Base-by-base conservation (phyloP, 2,329 filamentous ascomycete genomes). In the Alternaria brassicicola region DNA sequence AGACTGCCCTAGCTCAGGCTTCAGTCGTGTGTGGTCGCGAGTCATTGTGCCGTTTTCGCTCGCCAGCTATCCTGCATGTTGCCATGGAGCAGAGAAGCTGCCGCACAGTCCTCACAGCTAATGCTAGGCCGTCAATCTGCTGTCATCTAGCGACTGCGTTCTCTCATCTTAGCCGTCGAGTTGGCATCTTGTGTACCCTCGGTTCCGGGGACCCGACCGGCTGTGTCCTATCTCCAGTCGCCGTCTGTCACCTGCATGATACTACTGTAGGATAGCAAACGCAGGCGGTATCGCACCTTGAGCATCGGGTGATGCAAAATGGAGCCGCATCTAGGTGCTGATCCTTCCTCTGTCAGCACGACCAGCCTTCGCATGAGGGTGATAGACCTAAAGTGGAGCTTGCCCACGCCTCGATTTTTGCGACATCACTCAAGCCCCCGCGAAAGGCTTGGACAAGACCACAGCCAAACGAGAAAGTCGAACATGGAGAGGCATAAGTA, bases 281-380 rank as follows among this genome's bases (percentile, higher is more conserved):
- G 58, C 50, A 46, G 23, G 39, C 58, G 39, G 38, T 47, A 54
- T 58, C 46, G 35, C 39, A 46, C 55, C 50, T 58, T 54, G 36
- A 35, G 25, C 33, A 55, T 50, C 31, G 51, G 56, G 50, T 53
- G 52, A 52, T 55, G 48, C 62, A 47, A 57, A 57, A 48, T 55
- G 47, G 55, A 61, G 55, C 59, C 55, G 59, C 57, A 55, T 19
- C 53, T 13, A 35, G 25, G 54, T 52, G 51, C 41, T 52, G 42
- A 57, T 63, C 57, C 56, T 62, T 60, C 59, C 55, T 43, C 31
- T 41, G 50, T 39, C 50, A 52, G 50, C 61, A 53, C 49, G 41
- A 55, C 49, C 63, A 65, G 57, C 67, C 66, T 62, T 62, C 66
- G 47, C 48, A 52, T 59, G 51, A 50, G 62, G 69, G 62, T 52